phyloP scores from a whole-genome alignment of 164 flowering plant species.

The Pachysandra terminalis region DNA sequence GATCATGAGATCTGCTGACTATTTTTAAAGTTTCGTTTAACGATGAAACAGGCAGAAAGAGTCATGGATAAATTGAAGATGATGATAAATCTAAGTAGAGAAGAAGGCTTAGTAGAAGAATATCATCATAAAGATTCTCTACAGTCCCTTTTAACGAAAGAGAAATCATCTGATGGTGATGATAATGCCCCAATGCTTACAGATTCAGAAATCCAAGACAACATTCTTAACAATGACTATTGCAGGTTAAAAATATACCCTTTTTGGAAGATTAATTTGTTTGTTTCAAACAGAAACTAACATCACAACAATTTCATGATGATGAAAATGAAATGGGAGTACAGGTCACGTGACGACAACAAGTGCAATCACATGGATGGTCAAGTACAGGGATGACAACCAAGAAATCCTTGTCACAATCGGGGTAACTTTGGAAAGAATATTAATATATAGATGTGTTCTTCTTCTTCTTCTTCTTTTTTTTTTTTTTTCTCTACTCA shows the following conservation, averaged over 20 bases:
- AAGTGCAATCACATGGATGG: slow-evolving; percentile 76
- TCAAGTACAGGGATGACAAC: slow-evolving; percentile 68
- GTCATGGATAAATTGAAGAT: slow-evolving; percentile 34
- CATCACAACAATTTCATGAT: background rate
- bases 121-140: slow-evolving; percentile 41
- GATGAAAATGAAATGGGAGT: background rate
- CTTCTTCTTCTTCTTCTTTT: background rate
- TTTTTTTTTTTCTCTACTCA: no score
- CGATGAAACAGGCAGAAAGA: slow-evolving; percentile 37
- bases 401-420: slow-evolving; percentile 36
- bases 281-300: background rate
- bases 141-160: slow-evolving; percentile 28
- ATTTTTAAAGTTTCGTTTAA: no score
- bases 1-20: no score
- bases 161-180: slow-evolving; percentile 3
- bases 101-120: slow-evolving; percentile 11
- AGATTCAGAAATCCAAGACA: slow-evolving; percentile 57
- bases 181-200: slow-evolving; percentile 31
- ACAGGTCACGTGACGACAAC: slow-evolving; percentile 75
- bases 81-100: slow-evolving; percentile 34
- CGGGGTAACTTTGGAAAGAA: slow-evolving; percentile 28
- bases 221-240: slow-evolving; percentile 59
- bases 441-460: background rate
- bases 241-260: slow-evolving; percentile 45
- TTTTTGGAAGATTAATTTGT: no score